Evolutionary conservation across 2,329 filamentous ascomycete species (phyloP).

Genomic region (Aureobasidium sp.): DNA sequence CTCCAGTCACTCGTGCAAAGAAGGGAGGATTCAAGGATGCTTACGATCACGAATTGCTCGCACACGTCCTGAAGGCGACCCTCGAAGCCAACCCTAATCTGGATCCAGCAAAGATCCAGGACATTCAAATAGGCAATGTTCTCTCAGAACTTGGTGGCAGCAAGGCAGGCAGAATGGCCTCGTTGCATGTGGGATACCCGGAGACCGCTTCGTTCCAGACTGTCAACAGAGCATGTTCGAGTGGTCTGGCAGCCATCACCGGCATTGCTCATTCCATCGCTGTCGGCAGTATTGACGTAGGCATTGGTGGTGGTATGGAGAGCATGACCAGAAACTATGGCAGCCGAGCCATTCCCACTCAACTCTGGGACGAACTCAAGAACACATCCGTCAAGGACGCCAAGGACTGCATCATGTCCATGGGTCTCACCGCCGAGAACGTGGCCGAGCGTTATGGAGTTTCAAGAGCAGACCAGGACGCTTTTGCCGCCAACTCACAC

Average conservation of each 20-base stretch:
- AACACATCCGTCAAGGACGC: constrained; percentile 61
- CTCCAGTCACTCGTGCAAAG: constrained; percentile 75
- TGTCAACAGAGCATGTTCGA: constrained; percentile 80
- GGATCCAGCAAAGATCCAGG: constrained; percentile 62
- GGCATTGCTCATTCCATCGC: constrained; percentile 67
- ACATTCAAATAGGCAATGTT: constrained; percentile 81
- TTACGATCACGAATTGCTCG: constrained; percentile 83
- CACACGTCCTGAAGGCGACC: constrained; percentile 59
- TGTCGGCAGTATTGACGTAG: constrained; percentile 63
- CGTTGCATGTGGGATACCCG: constrained; percentile 74
- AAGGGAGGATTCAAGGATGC: constrained; percentile 80
- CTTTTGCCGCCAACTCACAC: constrained; percentile 70
- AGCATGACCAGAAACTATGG: constrained; percentile 94
- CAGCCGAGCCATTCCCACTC: constrained; percentile 71
- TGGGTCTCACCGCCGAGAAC: constrained; percentile 87
- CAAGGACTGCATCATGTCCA: constrained; percentile 84
- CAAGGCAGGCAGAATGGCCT: constrained; percentile 86
- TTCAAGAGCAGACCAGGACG: constrained; percentile 69
- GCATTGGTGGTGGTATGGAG: constrained; percentile 87
- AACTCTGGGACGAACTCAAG: constrained; percentile 68
- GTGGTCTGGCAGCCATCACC: constrained; percentile 70
- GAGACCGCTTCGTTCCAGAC: constrained; percentile 72
- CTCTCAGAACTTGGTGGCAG: constrained; percentile 83
- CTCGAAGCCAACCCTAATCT: constrained; percentile 66
- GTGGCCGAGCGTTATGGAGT: constrained; percentile 73